Evolutionary conservation across 2,329 filamentous ascomycete species (phyloP).

Genomic region (Pseudogymnoascus sp.): DNA sequence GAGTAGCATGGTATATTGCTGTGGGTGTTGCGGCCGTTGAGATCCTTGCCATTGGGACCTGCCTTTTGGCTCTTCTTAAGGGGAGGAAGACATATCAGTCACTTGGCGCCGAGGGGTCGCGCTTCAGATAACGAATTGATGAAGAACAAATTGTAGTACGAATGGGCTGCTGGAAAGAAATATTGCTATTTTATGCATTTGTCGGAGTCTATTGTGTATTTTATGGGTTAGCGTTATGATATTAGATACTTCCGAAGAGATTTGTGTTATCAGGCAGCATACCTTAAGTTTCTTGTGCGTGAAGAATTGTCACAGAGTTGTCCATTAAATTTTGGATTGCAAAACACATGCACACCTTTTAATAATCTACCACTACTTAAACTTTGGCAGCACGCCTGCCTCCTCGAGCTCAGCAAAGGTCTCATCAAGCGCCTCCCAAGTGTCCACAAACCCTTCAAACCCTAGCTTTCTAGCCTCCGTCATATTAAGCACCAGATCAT

Average conservation of each 20-base stretch:
- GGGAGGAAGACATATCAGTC: background rate
- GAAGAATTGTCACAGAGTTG: background rate
- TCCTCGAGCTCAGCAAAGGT: conserved; percentile 28
- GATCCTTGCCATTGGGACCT: background rate
- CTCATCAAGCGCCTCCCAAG: conserved; percentile 30
- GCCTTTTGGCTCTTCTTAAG: background rate
- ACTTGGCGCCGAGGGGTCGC: background rate
- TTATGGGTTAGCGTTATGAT: background rate
- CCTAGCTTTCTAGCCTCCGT: conserved; percentile 38
- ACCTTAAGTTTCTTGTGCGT: background rate
- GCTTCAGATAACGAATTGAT: background rate
- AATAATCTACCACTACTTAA: background rate
- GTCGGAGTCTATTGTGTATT: background rate
- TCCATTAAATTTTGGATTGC: background rate
- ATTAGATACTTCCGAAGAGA: background rate
- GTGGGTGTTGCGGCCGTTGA: background rate
- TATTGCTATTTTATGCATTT: background rate
- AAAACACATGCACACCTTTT: background rate
- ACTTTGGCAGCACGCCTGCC: conserved; percentile 20
- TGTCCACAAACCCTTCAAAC: conserved; percentile 34
- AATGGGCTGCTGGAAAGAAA: background rate
- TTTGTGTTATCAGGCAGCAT: background rate
- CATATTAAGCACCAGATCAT: conserved; percentile 32
- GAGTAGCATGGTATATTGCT: conserved; percentile 1
- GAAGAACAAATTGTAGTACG: background rate